Evolutionary conservation across 768 basidiomycete species (phyloP), one percentile per base, ranked within the genome.

Genomic region (Terana coerulea): DNA sequence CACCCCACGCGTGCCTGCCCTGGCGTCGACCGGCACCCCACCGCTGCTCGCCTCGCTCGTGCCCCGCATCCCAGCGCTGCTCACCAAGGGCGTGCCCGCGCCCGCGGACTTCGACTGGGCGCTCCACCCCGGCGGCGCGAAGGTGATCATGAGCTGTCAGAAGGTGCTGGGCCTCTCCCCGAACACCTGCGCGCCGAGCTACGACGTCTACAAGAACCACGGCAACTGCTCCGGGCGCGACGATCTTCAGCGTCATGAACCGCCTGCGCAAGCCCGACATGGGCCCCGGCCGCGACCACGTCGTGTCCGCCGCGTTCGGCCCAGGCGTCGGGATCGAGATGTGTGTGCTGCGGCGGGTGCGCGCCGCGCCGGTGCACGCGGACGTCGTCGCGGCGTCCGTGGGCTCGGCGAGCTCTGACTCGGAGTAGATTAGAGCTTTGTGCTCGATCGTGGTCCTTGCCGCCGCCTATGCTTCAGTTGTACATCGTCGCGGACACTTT

Each of bases 71-170:
- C 31, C 47, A 5, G 12, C 31, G 6, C 30, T 34, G 31, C 31
- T 21, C 26, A 30, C 24, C 22, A 14, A 47, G 15, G 28, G 26
- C 47, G 24, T 25, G 22, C 47, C 31, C 21, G 34, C 8, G 12
- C n/a, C 26, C 7, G 43, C 43, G 17, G 47, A 47, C 24, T 47
- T 47, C 47, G 47, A 47, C 47, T 47, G 47, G 47, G 47, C 47
- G 9, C 15, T 47, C 17, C 47, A 47, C 47, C 47, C 47, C n/a
- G 31, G 47, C 22, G 47, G 47, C 11, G 31, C 47, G 11, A 36
- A 33, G 47, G 34, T 47, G 21, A 29, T 47, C 6, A 5, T 12
- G 17, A 24, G 31, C 31, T 29, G 8, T n/a, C 15, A 35, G 22
- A 35, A 34, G 47, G 9, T 47, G 31, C 31, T 33, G 19, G 31